These are phyloP conservation scores for Achlya hypogyna DNA, from an alignment of 352 stramenopile genomes.

Conservation along the genomic window DNA sequence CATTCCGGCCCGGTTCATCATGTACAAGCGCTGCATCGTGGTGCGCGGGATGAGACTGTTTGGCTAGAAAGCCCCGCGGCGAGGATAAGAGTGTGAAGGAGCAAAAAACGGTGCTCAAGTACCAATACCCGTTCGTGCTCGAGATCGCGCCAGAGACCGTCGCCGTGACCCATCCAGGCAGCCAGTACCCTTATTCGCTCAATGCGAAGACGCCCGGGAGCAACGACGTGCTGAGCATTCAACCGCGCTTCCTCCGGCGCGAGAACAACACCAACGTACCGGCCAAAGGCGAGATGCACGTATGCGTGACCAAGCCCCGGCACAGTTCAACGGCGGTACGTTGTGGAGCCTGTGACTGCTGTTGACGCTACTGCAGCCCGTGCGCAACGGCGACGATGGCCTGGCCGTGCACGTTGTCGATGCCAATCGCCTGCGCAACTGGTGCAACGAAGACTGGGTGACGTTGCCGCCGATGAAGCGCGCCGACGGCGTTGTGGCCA, in stretches of 20 bases:
- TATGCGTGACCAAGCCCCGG: slow-evolving; percentile 48
- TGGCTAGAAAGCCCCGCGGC: neutral
- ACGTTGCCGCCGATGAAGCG: neutral
- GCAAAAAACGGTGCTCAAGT: slow-evolving; percentile 36
- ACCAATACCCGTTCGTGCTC: slow-evolving; percentile 61
- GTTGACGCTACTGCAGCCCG: slow-evolving; percentile 23
- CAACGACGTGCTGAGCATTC: slow-evolving; percentile 47
- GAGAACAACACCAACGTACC: neutral
- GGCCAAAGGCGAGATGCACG: slow-evolving; percentile 66
- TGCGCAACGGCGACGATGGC: slow-evolving; percentile 35
- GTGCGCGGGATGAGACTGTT: neutral
- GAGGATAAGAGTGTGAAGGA: neutral
- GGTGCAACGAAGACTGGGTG: slow-evolving; percentile 31
- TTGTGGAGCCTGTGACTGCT: neutral
- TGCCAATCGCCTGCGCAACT: slow-evolving; percentile 65
- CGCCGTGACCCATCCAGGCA: slow-evolving; percentile 22
- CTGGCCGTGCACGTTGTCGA: slow-evolving; percentile 49
- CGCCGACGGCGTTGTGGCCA: neutral
- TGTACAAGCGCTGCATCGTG: neutral
- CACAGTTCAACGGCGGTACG: slow-evolving; percentile 34
- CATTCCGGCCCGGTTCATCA: neutral
- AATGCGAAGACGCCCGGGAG: slow-evolving; percentile 62
- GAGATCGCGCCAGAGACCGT: slow-evolving; percentile 20
- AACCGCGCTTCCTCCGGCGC: slow-evolving; percentile 23
- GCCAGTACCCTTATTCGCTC: slow-evolving; percentile 54